These are phyloP conservation scores for Capsicum pubescens DNA, from an alignment of 257 asterid species.

Conservation along the genomic window DNA sequence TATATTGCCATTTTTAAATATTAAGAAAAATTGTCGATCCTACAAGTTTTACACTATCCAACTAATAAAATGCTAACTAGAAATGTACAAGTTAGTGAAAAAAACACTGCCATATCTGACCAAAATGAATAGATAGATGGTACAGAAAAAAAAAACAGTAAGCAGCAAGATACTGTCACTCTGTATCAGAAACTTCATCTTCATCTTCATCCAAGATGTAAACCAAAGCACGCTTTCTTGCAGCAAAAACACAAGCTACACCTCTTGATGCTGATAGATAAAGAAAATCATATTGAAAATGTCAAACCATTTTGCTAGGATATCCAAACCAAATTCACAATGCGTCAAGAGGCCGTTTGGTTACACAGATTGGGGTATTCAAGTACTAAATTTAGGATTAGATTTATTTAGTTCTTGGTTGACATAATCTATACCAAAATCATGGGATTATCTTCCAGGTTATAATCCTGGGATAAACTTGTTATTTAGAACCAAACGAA, in stretches of 20 bases:
- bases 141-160: neutral
- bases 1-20: neutral
- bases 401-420: too few species aligned
- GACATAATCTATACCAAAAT: too few species aligned
- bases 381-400: neutral
- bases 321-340: conserved; percentile 17
- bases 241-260: conserved; percentile 84
- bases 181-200: conserved; percentile 74
- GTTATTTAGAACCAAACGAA: neutral
- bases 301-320: conserved; percentile 30
- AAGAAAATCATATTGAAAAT: conserved; percentile 24
- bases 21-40: neutral
- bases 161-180: conserved; percentile 40
- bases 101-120: neutral
- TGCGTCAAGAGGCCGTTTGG: neutral
- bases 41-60: conserved; percentile 6
- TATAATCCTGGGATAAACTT: too few species aligned
- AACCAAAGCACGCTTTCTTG: conserved; percentile 85
- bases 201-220: conserved; percentile 97
- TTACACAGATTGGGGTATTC: neutral
- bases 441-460: too few species aligned
- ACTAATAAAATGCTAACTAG: neutral
- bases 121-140: neutral
- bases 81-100: conserved; percentile 5
- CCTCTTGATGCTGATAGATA: conserved; percentile 93